These are phyloP conservation scores for Yamadazyma sp. DNA, from an alignment of 805 yeast species.

Conservation along the genomic window DNA sequence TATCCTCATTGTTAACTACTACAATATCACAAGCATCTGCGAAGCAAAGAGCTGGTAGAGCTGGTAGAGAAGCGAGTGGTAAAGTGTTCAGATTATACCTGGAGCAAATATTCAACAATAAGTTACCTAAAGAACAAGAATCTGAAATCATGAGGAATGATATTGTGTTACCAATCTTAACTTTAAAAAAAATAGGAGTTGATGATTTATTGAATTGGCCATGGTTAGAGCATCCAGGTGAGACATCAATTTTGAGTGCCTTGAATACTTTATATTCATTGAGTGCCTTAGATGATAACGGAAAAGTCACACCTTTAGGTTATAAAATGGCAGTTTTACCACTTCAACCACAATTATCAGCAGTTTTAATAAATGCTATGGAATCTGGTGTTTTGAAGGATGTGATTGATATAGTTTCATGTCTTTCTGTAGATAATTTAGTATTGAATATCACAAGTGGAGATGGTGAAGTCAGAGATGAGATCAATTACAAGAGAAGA, in stretches of 20 bases:
- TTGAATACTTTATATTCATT: constrained; percentile 73
- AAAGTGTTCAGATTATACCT: constrained; percentile 83
- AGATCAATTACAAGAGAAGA: constrained; percentile 70
- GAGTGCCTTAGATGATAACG: constrained; percentile 74
- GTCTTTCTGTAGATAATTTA: constrained; percentile 89
- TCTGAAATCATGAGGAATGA: constrained; percentile 90
- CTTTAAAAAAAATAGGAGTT: constrained; percentile 79
- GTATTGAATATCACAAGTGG: constrained; percentile 61
- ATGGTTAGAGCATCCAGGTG: constrained; percentile 91
- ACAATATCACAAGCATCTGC: constrained; percentile 78
- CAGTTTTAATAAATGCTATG: constrained; percentile 73
- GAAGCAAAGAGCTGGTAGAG: constrained; percentile 91
- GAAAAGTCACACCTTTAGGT: constrained; percentile 79
- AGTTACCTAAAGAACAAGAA: constrained; percentile 75
- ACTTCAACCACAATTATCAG: constrained; percentile 86
- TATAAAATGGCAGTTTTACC: constrained; percentile 84
- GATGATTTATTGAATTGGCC: constrained; percentile 82
- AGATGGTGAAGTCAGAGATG: constrained; percentile 76
- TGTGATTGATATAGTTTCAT: constrained; percentile 86
- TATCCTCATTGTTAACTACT: constrained; percentile 88
- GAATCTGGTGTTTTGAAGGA: constrained; percentile 55
- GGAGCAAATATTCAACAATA: constrained; percentile 59
- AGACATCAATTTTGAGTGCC: constrained; percentile 71
- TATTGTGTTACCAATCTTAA: constrained; percentile 77
- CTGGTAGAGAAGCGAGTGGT: constrained; percentile 80